Conservation (phyloP, 805 yeast species). For the Ogataea henricii region DNA sequence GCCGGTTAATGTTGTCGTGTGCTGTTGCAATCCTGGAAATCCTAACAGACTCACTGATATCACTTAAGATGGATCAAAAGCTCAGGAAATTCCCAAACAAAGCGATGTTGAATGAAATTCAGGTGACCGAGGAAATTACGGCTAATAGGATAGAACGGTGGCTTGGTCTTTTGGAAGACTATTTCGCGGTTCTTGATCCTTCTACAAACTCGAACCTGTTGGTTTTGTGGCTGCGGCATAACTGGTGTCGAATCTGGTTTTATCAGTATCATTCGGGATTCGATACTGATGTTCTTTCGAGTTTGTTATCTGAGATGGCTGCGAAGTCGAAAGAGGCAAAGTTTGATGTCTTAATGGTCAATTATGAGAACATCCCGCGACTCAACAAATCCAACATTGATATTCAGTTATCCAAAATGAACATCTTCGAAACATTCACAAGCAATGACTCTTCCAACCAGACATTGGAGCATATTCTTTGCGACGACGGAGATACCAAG, state of each 20-base stretch:
- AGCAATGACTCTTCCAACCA: conserved; percentile 40
- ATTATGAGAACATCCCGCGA: conserved; percentile 60
- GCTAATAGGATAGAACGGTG: conserved; percentile 51
- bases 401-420: conserved; percentile 68
- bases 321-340: conserved; percentile 18
- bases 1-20: conserved; percentile 3
- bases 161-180: conserved; percentile 41
- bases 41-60: conserved; percentile 44
- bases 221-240: conserved; percentile 36
- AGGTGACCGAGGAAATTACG: conserved; percentile 41
- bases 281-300: conserved; percentile 38
- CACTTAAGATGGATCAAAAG: conserved; percentile 29
- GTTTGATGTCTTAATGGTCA: conserved; percentile 49
- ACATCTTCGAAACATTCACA: conserved; percentile 68
- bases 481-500: conserved; percentile 32
- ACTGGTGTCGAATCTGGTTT: conserved; percentile 52
- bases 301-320: conserved; percentile 31
- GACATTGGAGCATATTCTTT: conserved; percentile 27
- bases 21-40: conserved; percentile 46
- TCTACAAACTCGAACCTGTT: background rate
- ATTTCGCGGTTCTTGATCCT: conserved; percentile 16
- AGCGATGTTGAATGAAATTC: conserved; percentile 30
- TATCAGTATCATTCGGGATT: conserved; percentile 38
- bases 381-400: conserved; percentile 52
- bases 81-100: conserved; percentile 24